Evolutionary conservation across 495 filamentous ascomycete genomes (phyloP).

Genomic region (Baudoinia panamericana): DNA sequence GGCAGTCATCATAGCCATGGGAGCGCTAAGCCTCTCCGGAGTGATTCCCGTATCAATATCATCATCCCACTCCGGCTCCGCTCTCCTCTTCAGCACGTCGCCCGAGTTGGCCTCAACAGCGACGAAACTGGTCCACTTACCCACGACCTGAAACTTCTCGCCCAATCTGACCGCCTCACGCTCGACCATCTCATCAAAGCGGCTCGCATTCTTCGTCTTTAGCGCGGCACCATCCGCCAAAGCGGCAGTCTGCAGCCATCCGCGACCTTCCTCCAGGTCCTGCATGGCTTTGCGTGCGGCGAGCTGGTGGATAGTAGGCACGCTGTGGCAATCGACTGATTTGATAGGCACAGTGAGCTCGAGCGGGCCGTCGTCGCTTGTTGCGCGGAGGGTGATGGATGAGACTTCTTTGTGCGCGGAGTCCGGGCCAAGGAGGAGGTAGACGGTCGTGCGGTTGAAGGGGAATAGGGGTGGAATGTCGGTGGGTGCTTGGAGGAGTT

Average conservation of each 20-base stretch:
- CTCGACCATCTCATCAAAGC: conserved; percentile 42
- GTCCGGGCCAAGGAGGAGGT: conserved; percentile 45
- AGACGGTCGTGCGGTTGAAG: conserved; percentile 48
- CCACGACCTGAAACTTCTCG: conserved; percentile 48
- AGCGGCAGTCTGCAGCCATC: conserved; percentile 45
- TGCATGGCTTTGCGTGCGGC: conserved; percentile 52
- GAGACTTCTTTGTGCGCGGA: conserved; percentile 35
- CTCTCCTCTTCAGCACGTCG: background rate
- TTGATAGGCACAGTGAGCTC: conserved; percentile 50
- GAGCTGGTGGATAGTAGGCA: conserved; percentile 54
- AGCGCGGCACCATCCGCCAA: conserved; percentile 34
- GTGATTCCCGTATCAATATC: no score
- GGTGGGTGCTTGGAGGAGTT: conserved; percentile 48
- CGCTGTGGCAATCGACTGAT: conserved; percentile 28
- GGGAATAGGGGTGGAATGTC: conserved; percentile 50
- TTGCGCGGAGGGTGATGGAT: conserved; percentile 44
- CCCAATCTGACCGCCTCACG: conserved; percentile 52
- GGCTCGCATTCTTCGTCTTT: conserved; percentile 35
- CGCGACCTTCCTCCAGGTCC: conserved; percentile 55
- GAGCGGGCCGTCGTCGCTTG: conserved; percentile 41
- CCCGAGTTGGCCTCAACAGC: conserved; percentile 32
- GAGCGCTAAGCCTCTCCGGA: background rate
- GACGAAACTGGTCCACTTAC: conserved; percentile 59
- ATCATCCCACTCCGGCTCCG: conserved; percentile 11
- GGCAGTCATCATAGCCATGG: background rate